A percentile compares a stretch with the other conserved stretches of the same genome.
Conservation (phyloP, 2,329 filamentous ascomycete species). For the Microdochium trichocladiopsis region DNA sequence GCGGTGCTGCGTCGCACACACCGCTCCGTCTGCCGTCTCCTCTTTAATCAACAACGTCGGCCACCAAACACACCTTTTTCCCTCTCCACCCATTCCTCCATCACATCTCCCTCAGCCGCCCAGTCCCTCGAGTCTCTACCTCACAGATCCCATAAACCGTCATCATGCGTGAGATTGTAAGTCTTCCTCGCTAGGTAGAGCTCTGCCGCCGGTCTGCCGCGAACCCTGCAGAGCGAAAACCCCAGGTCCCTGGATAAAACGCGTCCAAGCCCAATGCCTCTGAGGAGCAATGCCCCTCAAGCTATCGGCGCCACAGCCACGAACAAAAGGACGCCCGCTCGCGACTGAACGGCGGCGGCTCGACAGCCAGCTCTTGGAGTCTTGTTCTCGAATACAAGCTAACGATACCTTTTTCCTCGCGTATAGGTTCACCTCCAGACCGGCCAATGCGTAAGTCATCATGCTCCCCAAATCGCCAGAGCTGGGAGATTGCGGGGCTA, state of each 20-base stretch:
- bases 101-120: not conserved
- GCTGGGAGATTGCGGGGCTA: constrained; percentile 10
- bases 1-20: not conserved
- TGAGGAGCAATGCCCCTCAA: constrained; percentile 19
- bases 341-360: constrained; percentile 10
- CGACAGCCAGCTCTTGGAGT: constrained; percentile 27
- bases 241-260: constrained; percentile 14
- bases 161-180: constrained; percentile 71
- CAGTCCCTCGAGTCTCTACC: not conserved
- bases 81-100: not conserved
- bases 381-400: constrained; percentile 38
- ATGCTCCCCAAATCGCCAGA: constrained; percentile 13
- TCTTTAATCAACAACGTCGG: constrained; percentile 1
- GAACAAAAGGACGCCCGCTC: not conserved
- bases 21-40: not conserved
- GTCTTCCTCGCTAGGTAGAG: constrained; percentile 24
- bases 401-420: constrained; percentile 39
- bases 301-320: constrained; percentile 17
- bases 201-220: constrained; percentile 9
- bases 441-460: constrained; percentile 87
- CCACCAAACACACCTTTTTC: not conserved
- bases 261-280: constrained; percentile 17
- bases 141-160: constrained; percentile 16
- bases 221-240: constrained; percentile 6
- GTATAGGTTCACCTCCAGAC: constrained; percentile 97